These are phyloP conservation scores for Camellia sinensis DNA, from an alignment of 148 eudicot species.

Conservation along the genomic window DNA sequence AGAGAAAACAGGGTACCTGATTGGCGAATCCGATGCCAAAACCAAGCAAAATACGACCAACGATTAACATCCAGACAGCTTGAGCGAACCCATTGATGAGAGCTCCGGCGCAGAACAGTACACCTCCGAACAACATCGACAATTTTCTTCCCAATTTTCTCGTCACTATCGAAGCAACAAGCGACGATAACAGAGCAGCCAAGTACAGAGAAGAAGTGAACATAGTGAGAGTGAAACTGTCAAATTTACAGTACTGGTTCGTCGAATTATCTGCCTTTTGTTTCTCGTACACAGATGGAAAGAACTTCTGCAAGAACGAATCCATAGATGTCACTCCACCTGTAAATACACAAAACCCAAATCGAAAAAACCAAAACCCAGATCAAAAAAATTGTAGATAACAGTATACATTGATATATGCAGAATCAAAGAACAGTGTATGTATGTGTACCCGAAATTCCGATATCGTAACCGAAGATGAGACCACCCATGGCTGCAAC, in stretches of 20 bases:
- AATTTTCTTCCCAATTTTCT: not conserved
- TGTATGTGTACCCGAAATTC: not conserved
- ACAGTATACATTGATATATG: no score
- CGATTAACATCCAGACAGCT: not conserved
- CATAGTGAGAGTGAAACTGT: slow-evolving; percentile 23
- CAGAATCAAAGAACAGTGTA: no score
- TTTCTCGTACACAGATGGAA: slow-evolving; percentile 24
- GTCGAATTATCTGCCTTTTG: slow-evolving; percentile 14
- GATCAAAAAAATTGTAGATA: no score
- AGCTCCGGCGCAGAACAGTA: not conserved
- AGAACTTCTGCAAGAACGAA: slow-evolving; percentile 19
- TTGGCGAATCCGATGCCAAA: slow-evolving; percentile 46
- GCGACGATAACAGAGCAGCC: slow-evolving; percentile 26
- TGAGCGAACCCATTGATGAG: not conserved
- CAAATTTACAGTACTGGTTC: slow-evolving; percentile 34
- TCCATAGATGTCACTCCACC: slow-evolving; percentile 36
- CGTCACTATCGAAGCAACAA: not conserved
- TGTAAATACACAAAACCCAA: not conserved
- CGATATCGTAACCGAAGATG: not conserved
- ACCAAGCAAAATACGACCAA: slow-evolving; percentile 22
- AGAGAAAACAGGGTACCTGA: slow-evolving; percentile 27
- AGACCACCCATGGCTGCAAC: slow-evolving; percentile 10
- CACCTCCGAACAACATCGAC: not conserved
- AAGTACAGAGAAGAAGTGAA: slow-evolving; percentile 32
- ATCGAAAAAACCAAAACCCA: no score